Evolutionary conservation across 495 filamentous ascomycete genomes (phyloP), one percentile per base, ranked within the genome.

Genomic region (Thermothielavioides terrestris): DNA sequence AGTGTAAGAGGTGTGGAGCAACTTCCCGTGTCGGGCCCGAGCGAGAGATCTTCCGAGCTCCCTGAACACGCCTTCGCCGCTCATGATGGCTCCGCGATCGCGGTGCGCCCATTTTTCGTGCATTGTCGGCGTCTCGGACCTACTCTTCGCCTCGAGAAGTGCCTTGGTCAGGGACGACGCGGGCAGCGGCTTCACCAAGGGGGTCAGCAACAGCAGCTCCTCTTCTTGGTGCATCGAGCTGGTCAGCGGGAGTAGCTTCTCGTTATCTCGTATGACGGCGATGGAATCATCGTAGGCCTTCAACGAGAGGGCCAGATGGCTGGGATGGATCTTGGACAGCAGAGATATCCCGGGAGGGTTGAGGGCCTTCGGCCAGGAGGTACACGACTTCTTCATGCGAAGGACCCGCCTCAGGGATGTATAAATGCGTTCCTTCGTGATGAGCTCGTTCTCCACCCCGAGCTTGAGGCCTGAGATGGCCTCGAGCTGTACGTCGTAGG

Each of bases 1-100:
- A 1, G 89, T 95, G 63, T 95, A 95, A 0, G 88, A 94, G 1
- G 89, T 94, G 62, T 95, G 89, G 26, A 94, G 68, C 12, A 94
- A 79, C 55, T 89, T 83, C 0, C 88, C 88, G 52, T 81, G 85
- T 10, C 89, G 68, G 54, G 90, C 85, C 30, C 89, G 77, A 5
- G 89, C 88, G 3, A 95, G 70, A 2, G 86, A 86, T 53, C 85
- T 71, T 1, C 89, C 89, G 2, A 95, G 68, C 60, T 91, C 88
- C 50, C 86, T 77, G 58, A 95, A 95, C 1, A 95, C 85, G 26
- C 83, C 82, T 63, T 95, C 89, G 36, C 88, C 89, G 56, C 83
- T 90, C 77, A 91, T 82, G 18, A 91, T 83, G 8, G 85, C 85
- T 66, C 60, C 79, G 56, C 67, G 83, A 74, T 79, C 79, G 68